A percentile compares a stretch with the other conserved stretches of the same genome.
Evolutionary conservation across 148 eudicot genomes (phyloP).

Genomic region (Selenicereus undatus): DNA sequence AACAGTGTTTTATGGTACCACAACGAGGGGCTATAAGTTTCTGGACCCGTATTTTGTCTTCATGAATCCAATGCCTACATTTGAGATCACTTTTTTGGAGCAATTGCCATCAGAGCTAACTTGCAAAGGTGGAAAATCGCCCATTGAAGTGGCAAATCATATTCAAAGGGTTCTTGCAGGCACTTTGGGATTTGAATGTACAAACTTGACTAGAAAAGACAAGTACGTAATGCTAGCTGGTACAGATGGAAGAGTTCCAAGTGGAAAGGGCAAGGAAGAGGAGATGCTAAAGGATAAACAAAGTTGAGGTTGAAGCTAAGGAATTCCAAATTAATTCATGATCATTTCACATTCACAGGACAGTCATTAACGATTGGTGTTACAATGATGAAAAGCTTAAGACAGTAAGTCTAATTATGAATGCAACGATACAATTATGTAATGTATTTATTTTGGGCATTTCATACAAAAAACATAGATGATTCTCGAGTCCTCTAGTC

Average conservation of each 20-base stretch:
- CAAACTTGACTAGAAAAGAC: slow-evolving; percentile 57
- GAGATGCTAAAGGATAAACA: slow-evolving; percentile 6
- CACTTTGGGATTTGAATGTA: slow-evolving; percentile 54
- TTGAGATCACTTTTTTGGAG: slow-evolving; percentile 57
- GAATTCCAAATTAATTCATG: background rate
- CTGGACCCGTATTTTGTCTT: slow-evolving; percentile 56
- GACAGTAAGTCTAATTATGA: background rate
- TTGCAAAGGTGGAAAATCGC: slow-evolving; percentile 47
- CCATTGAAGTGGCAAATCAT: slow-evolving; percentile 58
- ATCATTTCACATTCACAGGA: background rate
- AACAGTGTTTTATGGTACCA: slow-evolving; percentile 52
- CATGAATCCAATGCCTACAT: slow-evolving; percentile 67
- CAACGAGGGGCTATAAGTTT: slow-evolving; percentile 41
- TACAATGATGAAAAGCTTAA: background rate
- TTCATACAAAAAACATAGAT: background rate
- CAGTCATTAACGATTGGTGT: background rate
- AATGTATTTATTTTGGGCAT: background rate
- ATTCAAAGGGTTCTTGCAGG: slow-evolving; percentile 53
- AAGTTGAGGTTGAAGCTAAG: background rate
- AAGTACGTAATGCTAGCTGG: slow-evolving; percentile 60
- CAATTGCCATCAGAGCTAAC: slow-evolving; percentile 47
- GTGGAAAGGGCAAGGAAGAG: slow-evolving; percentile 25
- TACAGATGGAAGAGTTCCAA: slow-evolving; percentile 43
- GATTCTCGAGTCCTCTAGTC: background rate
- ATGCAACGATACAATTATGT: background rate